Evolutionary conservation across 2,329 filamentous ascomycete species (phyloP), one percentile per base, ranked within the genome.

Genomic region (Dothideomycetes sp.): DNA sequence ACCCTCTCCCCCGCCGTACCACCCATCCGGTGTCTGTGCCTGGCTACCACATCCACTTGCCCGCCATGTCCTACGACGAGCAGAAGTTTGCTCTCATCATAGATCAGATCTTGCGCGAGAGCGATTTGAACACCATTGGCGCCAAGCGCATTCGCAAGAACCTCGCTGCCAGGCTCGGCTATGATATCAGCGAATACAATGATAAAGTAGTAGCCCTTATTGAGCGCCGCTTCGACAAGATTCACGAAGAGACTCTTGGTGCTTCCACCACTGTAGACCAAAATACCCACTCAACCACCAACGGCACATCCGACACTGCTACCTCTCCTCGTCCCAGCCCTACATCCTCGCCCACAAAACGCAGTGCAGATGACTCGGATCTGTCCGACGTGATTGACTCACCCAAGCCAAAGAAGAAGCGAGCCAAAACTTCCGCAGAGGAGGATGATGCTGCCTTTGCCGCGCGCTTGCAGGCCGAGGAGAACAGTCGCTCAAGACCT

Each of bases 401-500:
- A n/a, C n/a, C 60, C 1, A 66, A 66, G 18, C 63, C 65, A 2
- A 68, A 66, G 53, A 66, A 64, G 49, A 66, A 63, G 49, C 55
- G 80, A 57, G 86, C 85, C 63, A 81, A 81, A 60, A 61, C 68
- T 42, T 31, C 42, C n/a, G 72, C 76, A 19, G 65, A 75, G 49
- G 85, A 94, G 47, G 81, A 84, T 22, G 91, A 98, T 61, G 91
- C 89, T 24, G 78, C 82, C 33, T 76, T 89, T 45, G 91, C 91
- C 1, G 87, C 87, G 12, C 77, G 82, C 58, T 70, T 98, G 27
- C 91, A 98, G 62, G 89, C 87, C 0, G 84, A 96, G 60, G 86
- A 95, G 64, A 94, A 96, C 60, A 49, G 44, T 64, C 36, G 38
- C 22, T 12, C 68, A 65, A 3, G 69, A 77, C 32, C 84, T 14